Conservation (phyloP, 495 filamentous ascomycete genomes). For the Penicillium angulare region DNA sequence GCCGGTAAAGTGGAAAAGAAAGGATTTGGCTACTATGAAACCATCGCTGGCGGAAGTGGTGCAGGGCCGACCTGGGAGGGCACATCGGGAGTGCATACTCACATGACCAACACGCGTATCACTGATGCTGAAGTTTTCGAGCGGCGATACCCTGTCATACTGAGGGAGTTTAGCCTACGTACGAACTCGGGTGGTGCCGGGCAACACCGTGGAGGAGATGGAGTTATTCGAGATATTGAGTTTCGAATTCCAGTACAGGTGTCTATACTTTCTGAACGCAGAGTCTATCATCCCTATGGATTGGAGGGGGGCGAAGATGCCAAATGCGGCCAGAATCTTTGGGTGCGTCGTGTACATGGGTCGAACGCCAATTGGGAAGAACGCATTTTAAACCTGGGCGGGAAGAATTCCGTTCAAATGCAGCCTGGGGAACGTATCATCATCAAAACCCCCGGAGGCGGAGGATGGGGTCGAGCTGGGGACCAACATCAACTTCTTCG, state of each 20-base stretch:
- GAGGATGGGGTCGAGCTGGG: conserved; percentile 40
- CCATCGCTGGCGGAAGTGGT: conserved; percentile 84
- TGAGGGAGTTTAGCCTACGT: conserved; percentile 81
- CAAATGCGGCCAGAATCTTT: conserved; percentile 28
- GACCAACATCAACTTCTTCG: conserved; percentile 9
- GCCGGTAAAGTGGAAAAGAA: conserved; percentile 20
- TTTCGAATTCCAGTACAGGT: conserved; percentile 65
- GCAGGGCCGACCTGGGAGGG: conserved; percentile 83
- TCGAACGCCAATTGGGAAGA: conserved; percentile 46
- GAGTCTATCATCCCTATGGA: conserved; percentile 86
- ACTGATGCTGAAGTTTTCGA: conserved; percentile 92
- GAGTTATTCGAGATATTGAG: conserved; percentile 38
- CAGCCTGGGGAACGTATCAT: conserved; percentile 79
- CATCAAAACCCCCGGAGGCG: conserved; percentile 46
- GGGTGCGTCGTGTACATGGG: conserved; percentile 52
- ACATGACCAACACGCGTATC: conserved; percentile 96
- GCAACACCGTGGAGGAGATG: conserved; percentile 38
- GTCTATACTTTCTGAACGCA: conserved; percentile 78
- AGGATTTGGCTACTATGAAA: conserved; percentile 93
- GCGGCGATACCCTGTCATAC: conserved; percentile 78
- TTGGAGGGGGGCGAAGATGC: conserved; percentile 77
- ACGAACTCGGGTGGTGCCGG: conserved; percentile 57
- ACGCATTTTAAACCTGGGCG: conserved; percentile 71
- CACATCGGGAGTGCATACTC: conserved; percentile 80
- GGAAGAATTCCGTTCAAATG: conserved; percentile 86